Evolutionary conservation across 2,329 filamentous ascomycete genomes (phyloP).

Genomic region (Trichoderma koningiopsis): DNA sequence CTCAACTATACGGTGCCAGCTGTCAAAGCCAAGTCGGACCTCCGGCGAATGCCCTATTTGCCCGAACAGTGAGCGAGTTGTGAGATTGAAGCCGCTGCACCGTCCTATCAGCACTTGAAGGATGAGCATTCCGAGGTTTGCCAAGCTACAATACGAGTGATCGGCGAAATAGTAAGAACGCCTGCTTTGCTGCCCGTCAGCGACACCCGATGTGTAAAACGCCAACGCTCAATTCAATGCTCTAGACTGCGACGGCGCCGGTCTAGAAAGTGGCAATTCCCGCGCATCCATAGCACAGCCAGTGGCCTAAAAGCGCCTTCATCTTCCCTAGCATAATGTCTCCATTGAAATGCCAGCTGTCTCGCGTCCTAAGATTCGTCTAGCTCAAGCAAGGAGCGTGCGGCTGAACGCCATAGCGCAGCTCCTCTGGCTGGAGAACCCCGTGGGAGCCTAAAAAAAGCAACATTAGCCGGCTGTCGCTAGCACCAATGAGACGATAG

Average conservation of each 20-base stretch:
- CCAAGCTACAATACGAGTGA: constrained; percentile 8
- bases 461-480: constrained; percentile 10
- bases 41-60: not conserved
- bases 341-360: constrained; percentile 17
- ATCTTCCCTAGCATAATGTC: not conserved
- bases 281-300: not conserved
- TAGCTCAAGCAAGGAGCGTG: constrained; percentile 8
- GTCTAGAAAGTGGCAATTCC: not conserved
- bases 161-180: constrained; percentile 10
- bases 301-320: not conserved
- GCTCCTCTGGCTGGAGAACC: not conserved
- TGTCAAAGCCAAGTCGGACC: not conserved
- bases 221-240: not conserved
- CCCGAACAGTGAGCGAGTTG: not conserved
- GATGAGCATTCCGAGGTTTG: not conserved
- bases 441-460: constrained; percentile 20
- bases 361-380: constrained; percentile 11
- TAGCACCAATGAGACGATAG: constrained; percentile 4
- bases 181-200: not conserved
- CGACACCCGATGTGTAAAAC: not conserved
- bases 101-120: constrained; percentile 5
- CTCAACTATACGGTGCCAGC: constrained; percentile 9
- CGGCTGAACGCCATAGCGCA: constrained; percentile 17
- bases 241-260: not conserved
- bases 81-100: constrained; percentile 4